Conservation (phyloP, 495 filamentous ascomycete genomes). For the Tetracladium marchalianum region DNA sequence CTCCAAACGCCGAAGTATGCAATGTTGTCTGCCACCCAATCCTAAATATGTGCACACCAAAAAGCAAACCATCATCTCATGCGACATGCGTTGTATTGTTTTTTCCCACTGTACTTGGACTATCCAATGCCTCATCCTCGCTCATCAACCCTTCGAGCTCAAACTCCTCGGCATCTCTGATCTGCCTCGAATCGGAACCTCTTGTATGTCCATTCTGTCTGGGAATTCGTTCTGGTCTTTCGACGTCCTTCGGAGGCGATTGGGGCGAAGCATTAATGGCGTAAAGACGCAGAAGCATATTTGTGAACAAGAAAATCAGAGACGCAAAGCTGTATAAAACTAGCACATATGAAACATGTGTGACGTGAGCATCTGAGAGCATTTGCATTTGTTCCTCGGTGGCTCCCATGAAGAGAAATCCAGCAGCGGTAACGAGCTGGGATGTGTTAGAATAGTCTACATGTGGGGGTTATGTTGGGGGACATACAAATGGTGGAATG, state of each 20-base stretch:
- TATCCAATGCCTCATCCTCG: conserved; percentile 61
- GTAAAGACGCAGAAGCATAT: conserved; percentile 77
- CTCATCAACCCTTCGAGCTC: conserved; percentile 85
- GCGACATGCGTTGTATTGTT: conserved; percentile 24
- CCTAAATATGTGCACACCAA: background rate
- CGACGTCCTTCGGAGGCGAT: conserved; percentile 17
- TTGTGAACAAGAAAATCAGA: conserved; percentile 79
- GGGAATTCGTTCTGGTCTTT: conserved; percentile 5
- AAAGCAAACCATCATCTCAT: conserved; percentile 1
- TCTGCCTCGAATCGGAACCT: conserved; percentile 31
- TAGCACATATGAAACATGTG: conserved; percentile 83
- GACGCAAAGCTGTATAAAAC: conserved; percentile 86
- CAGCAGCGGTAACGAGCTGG: conserved; percentile 83
- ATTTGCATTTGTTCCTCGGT: conserved; percentile 92
- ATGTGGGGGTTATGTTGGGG: background rate
- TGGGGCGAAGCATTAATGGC: conserved; percentile 38
- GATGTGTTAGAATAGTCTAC: background rate
- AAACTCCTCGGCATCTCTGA: conserved; percentile 78
- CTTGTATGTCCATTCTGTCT: conserved; percentile 46
- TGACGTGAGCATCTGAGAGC: conserved; percentile 59
- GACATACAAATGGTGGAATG: conserved; percentile 77
- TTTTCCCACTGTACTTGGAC: conserved; percentile 25
- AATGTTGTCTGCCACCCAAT: no score
- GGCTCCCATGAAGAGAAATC: conserved; percentile 95
- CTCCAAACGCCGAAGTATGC: no score